These are phyloP conservation scores for Barbatosphaeria neglecta DNA, from an alignment of 495 filamentous ascomycete species.

Conservation along the genomic window DNA sequence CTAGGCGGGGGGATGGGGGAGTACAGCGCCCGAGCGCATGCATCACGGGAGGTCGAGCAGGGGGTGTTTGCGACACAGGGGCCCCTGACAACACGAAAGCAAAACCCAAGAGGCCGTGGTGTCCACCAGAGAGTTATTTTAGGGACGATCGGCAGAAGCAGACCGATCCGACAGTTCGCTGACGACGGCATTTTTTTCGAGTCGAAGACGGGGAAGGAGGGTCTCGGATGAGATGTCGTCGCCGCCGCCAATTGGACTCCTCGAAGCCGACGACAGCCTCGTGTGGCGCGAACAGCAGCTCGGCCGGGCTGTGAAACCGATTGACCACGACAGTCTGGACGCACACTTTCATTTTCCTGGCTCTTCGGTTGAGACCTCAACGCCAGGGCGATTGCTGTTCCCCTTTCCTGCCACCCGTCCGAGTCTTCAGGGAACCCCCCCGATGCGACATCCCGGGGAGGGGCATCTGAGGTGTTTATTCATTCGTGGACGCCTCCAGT, in stretches of 20 bases:
- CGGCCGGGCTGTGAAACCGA: not conserved
- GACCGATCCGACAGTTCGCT: not conserved
- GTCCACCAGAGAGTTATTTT: not conserved
- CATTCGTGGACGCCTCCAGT: not conserved
- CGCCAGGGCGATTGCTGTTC: too few species aligned
- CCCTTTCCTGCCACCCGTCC: too few species aligned
- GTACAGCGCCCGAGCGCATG: not conserved
- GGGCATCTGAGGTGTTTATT: not conserved
- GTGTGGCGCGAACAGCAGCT: not conserved
- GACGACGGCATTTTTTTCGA: not conserved
- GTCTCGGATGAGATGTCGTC: too few species aligned
- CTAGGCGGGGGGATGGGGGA: not conserved
- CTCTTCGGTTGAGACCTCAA: too few species aligned
- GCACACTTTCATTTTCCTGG: too few species aligned
- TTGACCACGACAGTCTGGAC: too few species aligned
- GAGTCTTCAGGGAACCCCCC: not conserved
- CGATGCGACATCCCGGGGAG: not conserved
- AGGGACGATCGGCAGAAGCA: not conserved
- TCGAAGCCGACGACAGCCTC: too few species aligned
- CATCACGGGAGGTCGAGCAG: not conserved
- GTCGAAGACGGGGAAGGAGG: not conserved
- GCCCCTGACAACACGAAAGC: too few species aligned
- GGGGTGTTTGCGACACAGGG: not conserved
- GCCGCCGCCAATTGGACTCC: too few species aligned
- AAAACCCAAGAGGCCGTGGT: not conserved